Evolutionary conservation across 768 basidiomycete genomes (phyloP).

Genomic region (Russula sp.): DNA sequence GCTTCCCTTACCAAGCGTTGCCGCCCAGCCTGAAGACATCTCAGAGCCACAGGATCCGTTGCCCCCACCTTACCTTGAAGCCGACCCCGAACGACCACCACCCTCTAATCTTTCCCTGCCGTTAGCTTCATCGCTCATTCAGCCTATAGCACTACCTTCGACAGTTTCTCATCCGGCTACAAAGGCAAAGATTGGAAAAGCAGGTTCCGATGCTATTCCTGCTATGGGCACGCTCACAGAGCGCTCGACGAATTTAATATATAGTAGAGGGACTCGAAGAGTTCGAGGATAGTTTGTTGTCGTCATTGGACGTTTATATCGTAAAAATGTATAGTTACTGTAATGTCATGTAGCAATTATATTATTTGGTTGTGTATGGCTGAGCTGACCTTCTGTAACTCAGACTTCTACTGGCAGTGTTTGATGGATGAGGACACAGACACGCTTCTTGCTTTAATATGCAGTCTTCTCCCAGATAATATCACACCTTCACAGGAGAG

Average conservation of each 20-base stretch:
- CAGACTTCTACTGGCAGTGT: background rate
- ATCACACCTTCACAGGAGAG: slow-evolving; percentile 17
- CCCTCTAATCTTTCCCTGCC: slow-evolving; percentile 12
- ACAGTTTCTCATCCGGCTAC: slow-evolving; percentile 29
- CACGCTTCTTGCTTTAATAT: slow-evolving; percentile 29
- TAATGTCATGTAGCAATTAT: slow-evolving; percentile 4
- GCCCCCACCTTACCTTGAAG: slow-evolving; percentile 23
- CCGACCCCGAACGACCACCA: slow-evolving; percentile 1
- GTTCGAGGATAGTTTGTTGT: slow-evolving; percentile 17
- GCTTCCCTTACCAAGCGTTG: background rate
- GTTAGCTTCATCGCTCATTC: slow-evolving; percentile 12
- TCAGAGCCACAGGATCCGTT: slow-evolving; percentile 12
- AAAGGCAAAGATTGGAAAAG: slow-evolving; percentile 31
- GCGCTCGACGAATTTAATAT: slow-evolving; percentile 38
- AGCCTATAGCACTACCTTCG: slow-evolving; percentile 25
- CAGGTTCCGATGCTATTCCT: slow-evolving; percentile 22
- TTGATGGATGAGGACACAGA: slow-evolving; percentile 27
- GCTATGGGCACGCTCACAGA: slow-evolving; percentile 37
- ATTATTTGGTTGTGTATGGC: background rate
- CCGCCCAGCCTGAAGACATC: slow-evolving; percentile 1
- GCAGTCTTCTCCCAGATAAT: slow-evolving; percentile 26
- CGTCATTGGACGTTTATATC: background rate
- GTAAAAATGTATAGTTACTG: background rate
- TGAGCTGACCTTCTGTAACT: too few relatives aligned
- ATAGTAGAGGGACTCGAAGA: slow-evolving; percentile 27